Evolutionary conservation across 108 stramenopile genomes (phyloP), one percentile per base, ranked within the genome.

Genomic region (Aureococcus anophagefferens): DNA sequence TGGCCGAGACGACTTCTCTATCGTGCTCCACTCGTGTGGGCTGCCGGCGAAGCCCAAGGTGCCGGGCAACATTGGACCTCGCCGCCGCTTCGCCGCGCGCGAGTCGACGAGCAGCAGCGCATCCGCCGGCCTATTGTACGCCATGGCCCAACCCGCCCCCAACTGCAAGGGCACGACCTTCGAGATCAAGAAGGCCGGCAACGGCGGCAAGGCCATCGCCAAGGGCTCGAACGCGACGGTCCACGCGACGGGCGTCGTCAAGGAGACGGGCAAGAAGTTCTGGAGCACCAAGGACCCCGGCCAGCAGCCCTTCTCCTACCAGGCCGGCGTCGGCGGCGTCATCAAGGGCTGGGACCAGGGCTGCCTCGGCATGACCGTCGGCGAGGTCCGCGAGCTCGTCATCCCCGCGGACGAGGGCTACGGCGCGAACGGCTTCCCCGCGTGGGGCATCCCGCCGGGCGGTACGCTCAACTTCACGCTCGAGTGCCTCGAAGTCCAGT

Each of bases 271-370:
- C n/a, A 33, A 77, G 70, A 77, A 72, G 71, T 77, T 77, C 64
- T 77, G 76, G 76, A 67, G 65, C 70, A 77, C 76, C 11, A 77
- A 76, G 67, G 76, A 77, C 67, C 46, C 68, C 1, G 75, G 75
- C 25, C 68, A 77, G 59, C 32, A 77, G 63, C 71, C 76, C 21
- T 77, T 77, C 72, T 66, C 46, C 15, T 69, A 69, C 68, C 45
- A 69, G 68, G 68, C 68, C 33, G 68, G 68, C 35, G 51, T 69
- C 31, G 68, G 68, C 31, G 68, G 68, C 51, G 76, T 77, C 63
- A 77, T 77, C 70, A 71, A 46, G 30, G 76, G 76, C 44, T 77
- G 76, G 76, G 76, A 77, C 64, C 62, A 77, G 71, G 76, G 51
- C 25, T 59, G 51, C 51, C 51, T 59, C 51, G 73, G 65, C 34